Evolutionary conservation across 1,284 basidiomycete species (phyloP).

Genomic region (Coniferiporia sulphurascens): DNA sequence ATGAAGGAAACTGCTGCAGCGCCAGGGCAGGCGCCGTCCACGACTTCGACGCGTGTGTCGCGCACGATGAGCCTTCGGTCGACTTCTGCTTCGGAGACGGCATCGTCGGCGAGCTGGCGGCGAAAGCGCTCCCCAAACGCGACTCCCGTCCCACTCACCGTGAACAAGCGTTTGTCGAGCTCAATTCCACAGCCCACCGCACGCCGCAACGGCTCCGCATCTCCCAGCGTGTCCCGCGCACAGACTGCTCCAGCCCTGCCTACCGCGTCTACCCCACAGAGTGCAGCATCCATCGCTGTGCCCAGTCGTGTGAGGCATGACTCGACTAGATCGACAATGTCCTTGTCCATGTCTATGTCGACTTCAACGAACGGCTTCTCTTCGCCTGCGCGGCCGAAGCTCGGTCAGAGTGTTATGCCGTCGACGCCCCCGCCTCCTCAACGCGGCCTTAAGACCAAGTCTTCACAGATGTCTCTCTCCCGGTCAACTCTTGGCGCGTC

Average conservation of each 20-base stretch:
- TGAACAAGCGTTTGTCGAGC: slow-evolving; percentile 19
- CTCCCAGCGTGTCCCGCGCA: background rate
- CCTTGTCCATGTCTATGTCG: slow-evolving; percentile 1
- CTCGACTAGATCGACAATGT: background rate
- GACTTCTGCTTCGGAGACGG: background rate
- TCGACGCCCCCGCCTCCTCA: slow-evolving; percentile 10
- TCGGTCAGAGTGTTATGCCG: background rate
- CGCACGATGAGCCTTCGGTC: slow-evolving; percentile 4
- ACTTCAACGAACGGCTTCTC: background rate
- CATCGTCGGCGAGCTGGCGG: background rate
- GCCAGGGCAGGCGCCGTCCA: slow-evolving; percentile 2
- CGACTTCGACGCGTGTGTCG: background rate
- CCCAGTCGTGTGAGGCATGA: background rate
- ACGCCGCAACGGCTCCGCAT: slow-evolving; percentile 12
- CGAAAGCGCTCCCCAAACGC: slow-evolving; percentile 22
- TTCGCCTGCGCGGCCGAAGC: slow-evolving; percentile 3
- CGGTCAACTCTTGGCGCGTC: background rate
- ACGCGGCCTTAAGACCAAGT: slow-evolving; percentile 1
- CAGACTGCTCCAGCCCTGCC: background rate
- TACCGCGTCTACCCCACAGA: background rate
- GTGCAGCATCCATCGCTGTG: background rate
- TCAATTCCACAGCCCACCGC: slow-evolving; percentile 18
- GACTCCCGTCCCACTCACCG: slow-evolving; percentile 20
- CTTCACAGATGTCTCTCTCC: slow-evolving; percentile 10
- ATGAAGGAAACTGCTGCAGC: background rate